These are phyloP conservation scores for Neurospora sp. DNA, from an alignment of 495 filamentous ascomycete genomes.

Conservation along the genomic window DNA sequence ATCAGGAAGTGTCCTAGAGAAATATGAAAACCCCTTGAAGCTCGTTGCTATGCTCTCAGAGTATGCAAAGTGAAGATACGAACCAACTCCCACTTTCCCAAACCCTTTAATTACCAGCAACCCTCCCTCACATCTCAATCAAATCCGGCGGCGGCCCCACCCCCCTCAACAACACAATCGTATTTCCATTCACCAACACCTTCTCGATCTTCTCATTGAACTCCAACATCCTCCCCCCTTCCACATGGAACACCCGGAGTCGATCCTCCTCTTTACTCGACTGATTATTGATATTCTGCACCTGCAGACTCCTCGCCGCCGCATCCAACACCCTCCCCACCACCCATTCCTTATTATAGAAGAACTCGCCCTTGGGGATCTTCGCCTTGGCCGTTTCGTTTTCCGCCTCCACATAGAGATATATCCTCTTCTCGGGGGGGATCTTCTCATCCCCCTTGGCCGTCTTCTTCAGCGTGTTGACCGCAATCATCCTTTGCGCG, in stretches of 20 bases:
- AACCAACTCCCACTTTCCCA: neutral
- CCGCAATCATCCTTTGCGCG: constrained; percentile 48
- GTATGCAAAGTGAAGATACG: neutral
- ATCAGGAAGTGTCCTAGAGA: neutral
- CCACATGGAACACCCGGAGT: constrained; percentile 83
- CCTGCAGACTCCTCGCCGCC: constrained; percentile 68
- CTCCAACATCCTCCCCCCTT: constrained; percentile 72
- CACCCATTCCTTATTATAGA: constrained; percentile 76
- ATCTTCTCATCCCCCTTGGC: constrained; percentile 85
- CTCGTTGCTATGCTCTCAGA: constrained; percentile 10
- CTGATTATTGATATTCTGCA: constrained; percentile 84
- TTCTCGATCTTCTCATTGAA: constrained; percentile 76
- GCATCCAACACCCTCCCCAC: constrained; percentile 82
- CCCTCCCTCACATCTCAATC: constrained; percentile 27
- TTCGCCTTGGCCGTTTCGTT: constrained; percentile 66
- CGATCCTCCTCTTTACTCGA: constrained; percentile 65
- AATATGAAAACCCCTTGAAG: constrained; percentile 1
- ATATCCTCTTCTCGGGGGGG: constrained; percentile 68
- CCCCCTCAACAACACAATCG: constrained; percentile 77
- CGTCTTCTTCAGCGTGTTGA: constrained; percentile 68
- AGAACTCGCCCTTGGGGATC: constrained; percentile 71
- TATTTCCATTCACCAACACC: constrained; percentile 67
- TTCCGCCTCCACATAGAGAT: constrained; percentile 78
- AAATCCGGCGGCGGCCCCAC: constrained; percentile 51
- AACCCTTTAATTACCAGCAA: neutral